Evolutionary conservation across 441 rosid species (phyloP), one percentile per base, ranked within the genome.

Genomic region (Populus hybrid): DNA sequence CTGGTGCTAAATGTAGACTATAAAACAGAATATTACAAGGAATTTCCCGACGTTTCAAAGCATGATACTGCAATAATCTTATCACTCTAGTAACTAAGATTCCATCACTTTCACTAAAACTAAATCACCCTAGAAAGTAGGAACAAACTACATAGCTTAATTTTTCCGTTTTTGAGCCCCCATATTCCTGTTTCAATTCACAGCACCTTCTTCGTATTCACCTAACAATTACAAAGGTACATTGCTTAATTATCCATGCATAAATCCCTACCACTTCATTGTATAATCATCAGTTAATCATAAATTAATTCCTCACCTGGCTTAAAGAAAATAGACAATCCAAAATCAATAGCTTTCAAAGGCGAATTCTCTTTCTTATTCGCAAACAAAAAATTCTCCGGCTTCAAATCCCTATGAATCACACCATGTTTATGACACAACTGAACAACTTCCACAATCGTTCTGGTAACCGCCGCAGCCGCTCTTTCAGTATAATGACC

Each of bases 401-500:
- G 99, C 89, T 96, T 96, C 95, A 96, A 86, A 80, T 96, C 99
- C 81, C 26, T 26, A 26, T 26, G 26, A 26, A 26, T 26, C 26
- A 26, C 26, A 26, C 26, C 26, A 26, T 26, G 98, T 86, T 93
- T 88, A 36, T 96, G 99, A 34, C 98, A 96, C 4, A 96, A 87
- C 83, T 93, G 98, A 77, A 96, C 99, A 78, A 96, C 99, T 79
- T 96, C 99, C 28, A 96, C 86, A 75, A 96, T 96, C 10, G 99
- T 94, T 83, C 91, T 86, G 0, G 98, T 93, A n/a, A 96, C 98
- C 0, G 94, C 92, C 0, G 99, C 99, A 0, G 99, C 99, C 0
- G 98, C 99, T 46, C 99, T 87, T 88, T 96, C 99, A 1, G 98
- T 90, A 76, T 96, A 96, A 85, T 96, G 99, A 54, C 99, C 99